Base-by-base conservation (phyloP, 2,329 filamentous ascomycete species). In the Alternaria longipes region DNA sequence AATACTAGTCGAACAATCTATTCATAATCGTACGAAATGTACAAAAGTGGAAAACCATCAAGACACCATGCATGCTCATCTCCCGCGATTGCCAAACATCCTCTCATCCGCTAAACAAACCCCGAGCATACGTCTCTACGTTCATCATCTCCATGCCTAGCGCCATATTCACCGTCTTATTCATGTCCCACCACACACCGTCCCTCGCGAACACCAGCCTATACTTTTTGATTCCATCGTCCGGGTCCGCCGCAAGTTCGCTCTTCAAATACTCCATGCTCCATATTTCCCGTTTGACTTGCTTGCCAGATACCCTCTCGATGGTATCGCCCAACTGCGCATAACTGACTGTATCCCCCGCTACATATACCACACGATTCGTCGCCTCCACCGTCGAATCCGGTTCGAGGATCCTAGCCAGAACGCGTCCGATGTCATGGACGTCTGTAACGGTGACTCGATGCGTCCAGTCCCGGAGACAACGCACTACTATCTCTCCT, bases 291-390 rank as follows among this genome's bases (percentile, higher is more conserved):
- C 82, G 81, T 57, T 74, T 69, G 20, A 90, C 82, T 45, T 71
- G 46, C 28, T 64, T 78, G 0, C 79, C 77, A 8, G 79, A 79
- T 4, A 82, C 78, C 16, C 70, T 69, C 54, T 85, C 84, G 5
- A 91, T 70, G 6, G 86, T 64, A 20, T 85, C 82, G 3, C 85
- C 87, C 45, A 90, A 65, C 42, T 81, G 65, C 1, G 62, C 73
- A 76, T 90, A 91, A 14, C 81, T 84, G 3, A 90, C 67, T 0
- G 88, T 90, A 61, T 91, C 87, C 0, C 89, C 89, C 0, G 85
- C 87, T 3, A 84, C 81, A 72, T 83, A 89, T 1, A 90, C 80
- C 1, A 89, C 81, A n/a, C 49, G 24, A 26, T 74, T 71, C 68
- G 54, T 79, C 53, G 56, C 74, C 59, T 51, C 75, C 69, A 30